Base-by-base conservation (phyloP, 2,329 filamentous ascomycete genomes). In the Pseudogymnoascus sp. region DNA sequence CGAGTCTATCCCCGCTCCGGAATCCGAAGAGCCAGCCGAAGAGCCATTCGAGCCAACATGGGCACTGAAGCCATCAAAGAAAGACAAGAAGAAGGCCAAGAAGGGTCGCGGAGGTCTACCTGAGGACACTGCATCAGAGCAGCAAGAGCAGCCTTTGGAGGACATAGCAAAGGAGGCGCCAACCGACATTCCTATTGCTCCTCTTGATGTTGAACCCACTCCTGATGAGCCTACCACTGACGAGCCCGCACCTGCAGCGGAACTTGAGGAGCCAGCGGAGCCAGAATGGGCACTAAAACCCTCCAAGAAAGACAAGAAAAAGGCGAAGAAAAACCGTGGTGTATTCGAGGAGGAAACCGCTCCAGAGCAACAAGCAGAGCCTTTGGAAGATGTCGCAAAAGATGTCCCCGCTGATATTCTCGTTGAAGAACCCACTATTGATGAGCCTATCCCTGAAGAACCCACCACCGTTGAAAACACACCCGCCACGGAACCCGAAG, bases 291-390 rank as follows among this genome's bases (percentile, higher is more conserved):
- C 58, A 38, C 13, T 59, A 38, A 41, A 59, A 31, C 38, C 38
- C 5, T 64, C 62, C 62, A 55, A 27, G 27, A 66, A 65, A 55
- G 59, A 67, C 33, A 65, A 65, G 51, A 68, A 71, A 62, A 65
- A 71, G 9, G 80, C 79, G 69, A 78, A 79, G 69, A 55, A 55
- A 33, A 17, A 15, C 44, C 44, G 44, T 3, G 44, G 44, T 55
- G 13, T 31, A 25, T 38, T 59, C 21, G 25, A 36, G 25, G 27
- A 59, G 29, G 35, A 15, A 8, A 59, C 61, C 31, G n/a, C 27
- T 17, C 0, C 27, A 15, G 44, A 51, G 13, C 44, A 51, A 51
- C 44, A 31, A 15, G 4, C 27, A 15, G 44, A 31, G 27, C 13
- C 44, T 33, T 17, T 31, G 12, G 44, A 31, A 6, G 27, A 33